These are phyloP conservation scores for Talaromyces islandicus DNA, from an alignment of 2,329 filamentous ascomycete species.

Conservation along the genomic window DNA sequence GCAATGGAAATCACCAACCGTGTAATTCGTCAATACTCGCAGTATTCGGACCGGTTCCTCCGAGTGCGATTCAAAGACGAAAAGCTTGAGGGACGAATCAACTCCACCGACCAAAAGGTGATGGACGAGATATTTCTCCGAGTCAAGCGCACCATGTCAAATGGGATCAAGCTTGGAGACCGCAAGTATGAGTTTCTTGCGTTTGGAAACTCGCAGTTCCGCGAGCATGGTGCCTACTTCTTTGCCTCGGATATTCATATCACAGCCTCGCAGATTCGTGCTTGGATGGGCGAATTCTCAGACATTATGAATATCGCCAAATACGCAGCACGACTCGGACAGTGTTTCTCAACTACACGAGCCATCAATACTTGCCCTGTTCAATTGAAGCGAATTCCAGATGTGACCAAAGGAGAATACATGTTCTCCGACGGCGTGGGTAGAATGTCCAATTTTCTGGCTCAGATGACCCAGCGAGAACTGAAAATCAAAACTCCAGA, in stretches of 20 bases:
- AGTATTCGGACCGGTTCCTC: conserved; percentile 72
- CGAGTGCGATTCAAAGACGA: conserved; percentile 89
- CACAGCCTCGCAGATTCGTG: conserved; percentile 69
- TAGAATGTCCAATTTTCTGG: conserved; percentile 76
- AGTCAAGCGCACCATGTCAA: conserved; percentile 62
- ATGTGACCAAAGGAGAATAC: conserved; percentile 63
- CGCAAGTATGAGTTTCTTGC: conserved; percentile 84
- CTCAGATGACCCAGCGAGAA: conserved; percentile 65
- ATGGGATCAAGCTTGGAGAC: conserved; percentile 78
- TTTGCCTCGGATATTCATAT: conserved; percentile 66
- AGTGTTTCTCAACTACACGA: conserved; percentile 91
- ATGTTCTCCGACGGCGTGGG: conserved; percentile 91
- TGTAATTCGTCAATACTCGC: conserved; percentile 66
- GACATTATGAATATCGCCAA: conserved; percentile 83
- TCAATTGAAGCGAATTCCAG: conserved; percentile 54
- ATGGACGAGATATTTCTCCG: conserved; percentile 69
- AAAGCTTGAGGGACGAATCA: conserved; percentile 56
- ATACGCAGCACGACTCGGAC: conserved; percentile 79
- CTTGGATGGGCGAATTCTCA: conserved; percentile 79
- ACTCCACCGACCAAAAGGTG: conserved; percentile 47
- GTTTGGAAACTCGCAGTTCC: conserved; percentile 91
- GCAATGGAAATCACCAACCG: conserved; percentile 82
- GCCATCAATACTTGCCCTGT: conserved; percentile 61
- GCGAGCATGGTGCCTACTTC: conserved; percentile 88
- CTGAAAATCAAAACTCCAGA: conserved; percentile 54